These are phyloP conservation scores for Cladosporium sp. DNA, from an alignment of 2,329 filamentous ascomycete genomes.

Conservation along the genomic window DNA sequence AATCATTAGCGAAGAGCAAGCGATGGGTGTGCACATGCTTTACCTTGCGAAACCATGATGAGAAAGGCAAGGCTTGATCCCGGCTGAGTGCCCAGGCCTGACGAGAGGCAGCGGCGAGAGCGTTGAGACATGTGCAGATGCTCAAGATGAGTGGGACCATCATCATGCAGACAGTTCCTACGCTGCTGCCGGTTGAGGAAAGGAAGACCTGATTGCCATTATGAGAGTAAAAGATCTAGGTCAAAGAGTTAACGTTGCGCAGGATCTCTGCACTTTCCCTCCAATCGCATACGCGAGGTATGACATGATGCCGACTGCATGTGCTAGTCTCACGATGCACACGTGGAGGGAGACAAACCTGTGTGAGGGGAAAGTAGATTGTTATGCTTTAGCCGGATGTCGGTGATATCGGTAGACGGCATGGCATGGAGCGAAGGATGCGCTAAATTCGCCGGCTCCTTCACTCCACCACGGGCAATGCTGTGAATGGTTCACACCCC, in stretches of 20 bases:
- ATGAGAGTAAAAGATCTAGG: not conserved
- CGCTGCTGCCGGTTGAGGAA: not conserved
- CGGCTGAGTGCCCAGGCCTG: constrained; percentile 13
- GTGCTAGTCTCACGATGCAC: not conserved
- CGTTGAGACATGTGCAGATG: constrained; percentile 14
- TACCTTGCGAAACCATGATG: constrained; percentile 14
- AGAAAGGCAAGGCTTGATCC: constrained; percentile 14
- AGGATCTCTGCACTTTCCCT: not conserved
- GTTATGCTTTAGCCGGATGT: not conserved
- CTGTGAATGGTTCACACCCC: no score
- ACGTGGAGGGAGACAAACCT: no score
- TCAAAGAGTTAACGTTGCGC: not conserved
- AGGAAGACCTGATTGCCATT: not conserved
- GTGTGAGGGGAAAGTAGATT: not conserved
- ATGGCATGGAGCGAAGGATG: constrained; percentile 2
- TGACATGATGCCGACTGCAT: not conserved
- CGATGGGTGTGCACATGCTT: not conserved
- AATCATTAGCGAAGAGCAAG: not conserved
- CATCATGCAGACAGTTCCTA: constrained; percentile 13
- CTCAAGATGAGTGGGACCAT: constrained; percentile 6
- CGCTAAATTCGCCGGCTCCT: not conserved
- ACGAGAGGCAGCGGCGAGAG: constrained; percentile 12
- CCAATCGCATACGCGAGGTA: not conserved
- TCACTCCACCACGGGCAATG: not conserved
- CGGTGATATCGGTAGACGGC: not conserved